phyloP scores from a whole-genome alignment of 2,329 filamentous ascomycete genomes.

The Scytalidium sp. region DNA sequence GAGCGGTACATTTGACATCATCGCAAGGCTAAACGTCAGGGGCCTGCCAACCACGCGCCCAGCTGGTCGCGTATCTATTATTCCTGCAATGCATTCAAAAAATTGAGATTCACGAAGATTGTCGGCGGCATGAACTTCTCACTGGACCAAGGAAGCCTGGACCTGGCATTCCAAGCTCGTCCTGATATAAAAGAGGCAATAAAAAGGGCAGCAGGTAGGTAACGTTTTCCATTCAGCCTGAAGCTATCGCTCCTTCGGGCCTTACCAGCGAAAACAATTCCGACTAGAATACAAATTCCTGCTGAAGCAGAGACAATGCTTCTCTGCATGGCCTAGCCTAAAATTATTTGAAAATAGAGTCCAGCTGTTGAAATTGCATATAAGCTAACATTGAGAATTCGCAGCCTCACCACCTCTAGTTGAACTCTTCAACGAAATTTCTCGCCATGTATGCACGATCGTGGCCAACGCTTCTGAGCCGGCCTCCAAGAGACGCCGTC shows the following conservation, averaged over 20 bases:
- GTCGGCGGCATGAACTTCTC: slow-evolving; percentile 17
- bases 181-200: slow-evolving; percentile 28
- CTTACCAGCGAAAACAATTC: background rate
- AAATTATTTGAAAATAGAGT: background rate
- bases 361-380: slow-evolving; percentile 5
- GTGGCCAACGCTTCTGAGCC: slow-evolving; percentile 17
- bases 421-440: slow-evolving; percentile 32
- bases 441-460: slow-evolving; percentile 21
- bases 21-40: background rate
- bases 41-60: background rate
- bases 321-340: background rate
- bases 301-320: background rate
- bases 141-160: slow-evolving; percentile 25
- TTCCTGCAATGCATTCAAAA: background rate
- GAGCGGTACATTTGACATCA: background rate
- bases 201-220: slow-evolving; percentile 27
- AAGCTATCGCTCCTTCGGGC: background rate
- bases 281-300: background rate
- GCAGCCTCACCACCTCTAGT: slow-evolving; percentile 5
- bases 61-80: background rate
- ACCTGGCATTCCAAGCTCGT: slow-evolving; percentile 27
- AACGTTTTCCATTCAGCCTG: slow-evolving; percentile 1
- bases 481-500: slow-evolving; percentile 26
- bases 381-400: background rate
- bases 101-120: background rate